Percentiles rank a stretch among this genome's conserved stretches.
These are phyloP conservation scores for Physcia stellaris DNA, from an alignment of 495 filamentous ascomycete species.

Conservation along the genomic window DNA sequence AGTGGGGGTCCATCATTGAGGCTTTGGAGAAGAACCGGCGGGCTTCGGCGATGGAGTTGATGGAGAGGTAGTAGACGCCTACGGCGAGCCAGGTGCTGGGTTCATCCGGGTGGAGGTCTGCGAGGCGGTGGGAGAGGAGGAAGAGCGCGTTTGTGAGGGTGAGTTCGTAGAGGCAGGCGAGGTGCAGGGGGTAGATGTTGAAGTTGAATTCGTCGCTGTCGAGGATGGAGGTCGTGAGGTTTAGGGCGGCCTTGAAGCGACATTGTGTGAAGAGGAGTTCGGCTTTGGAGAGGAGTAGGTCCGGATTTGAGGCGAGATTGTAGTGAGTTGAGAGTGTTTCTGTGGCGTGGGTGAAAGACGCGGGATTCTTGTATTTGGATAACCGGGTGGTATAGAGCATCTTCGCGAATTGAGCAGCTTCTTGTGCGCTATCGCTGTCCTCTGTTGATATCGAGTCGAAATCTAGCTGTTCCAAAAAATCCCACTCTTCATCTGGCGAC, in stretches of 20 bases:
- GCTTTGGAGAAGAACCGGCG: conserved; percentile 94
- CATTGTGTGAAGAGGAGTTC: conserved; percentile 92
- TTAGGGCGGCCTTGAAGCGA: conserved; percentile 73
- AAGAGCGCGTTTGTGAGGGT: conserved; percentile 77
- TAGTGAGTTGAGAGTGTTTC: conserved; percentile 90
- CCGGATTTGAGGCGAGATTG: conserved; percentile 73
- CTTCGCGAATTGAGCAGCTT: conserved; percentile 83
- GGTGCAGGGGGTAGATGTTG: conserved; percentile 72
- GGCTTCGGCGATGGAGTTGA: conserved; percentile 80
- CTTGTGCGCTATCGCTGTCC: conserved; percentile 51
- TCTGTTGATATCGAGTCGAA: conserved; percentile 63
- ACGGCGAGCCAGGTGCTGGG: conserved; percentile 87
- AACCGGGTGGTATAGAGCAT: conserved; percentile 96
- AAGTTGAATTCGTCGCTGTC: conserved; percentile 63
- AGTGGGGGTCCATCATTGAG: conserved; percentile 92
- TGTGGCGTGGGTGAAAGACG: conserved; percentile 68
- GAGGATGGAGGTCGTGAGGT: conserved; percentile 71
- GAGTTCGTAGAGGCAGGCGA: conserved; percentile 86
- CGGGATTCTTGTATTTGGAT: conserved; percentile 87
- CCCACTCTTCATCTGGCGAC: conserved; percentile 94
- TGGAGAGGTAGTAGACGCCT: conserved; percentile 86
- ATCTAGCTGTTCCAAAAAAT: conserved; percentile 81
- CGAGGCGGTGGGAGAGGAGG: conserved; percentile 85
- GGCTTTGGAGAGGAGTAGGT: conserved; percentile 83
- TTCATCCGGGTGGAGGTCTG: conserved; percentile 82